Conservation (phyloP, 148 eudicot species). For the Selenicereus undatus region DNA sequence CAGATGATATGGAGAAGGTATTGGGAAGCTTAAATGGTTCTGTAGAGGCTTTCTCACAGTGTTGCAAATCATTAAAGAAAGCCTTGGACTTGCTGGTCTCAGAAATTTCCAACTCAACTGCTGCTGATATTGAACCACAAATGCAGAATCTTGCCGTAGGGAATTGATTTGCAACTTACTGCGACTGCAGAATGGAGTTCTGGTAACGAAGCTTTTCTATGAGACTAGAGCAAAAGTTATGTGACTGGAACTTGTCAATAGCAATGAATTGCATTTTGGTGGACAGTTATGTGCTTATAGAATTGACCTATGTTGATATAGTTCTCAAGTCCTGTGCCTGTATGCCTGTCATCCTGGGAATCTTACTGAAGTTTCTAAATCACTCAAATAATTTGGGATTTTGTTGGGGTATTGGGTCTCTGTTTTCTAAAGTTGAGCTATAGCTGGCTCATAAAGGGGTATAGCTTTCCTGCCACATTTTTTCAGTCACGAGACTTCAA, state of each 20-base stretch:
- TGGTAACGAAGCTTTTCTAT: neutral
- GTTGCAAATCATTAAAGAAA: conserved; percentile 40
- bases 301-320: neutral
- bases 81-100: conserved; percentile 38
- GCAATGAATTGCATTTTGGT: neutral
- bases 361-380: neutral
- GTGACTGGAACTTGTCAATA: neutral
- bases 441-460: no score
- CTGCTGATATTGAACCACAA: conserved; percentile 30
- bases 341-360: neutral
- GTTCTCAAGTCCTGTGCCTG: neutral
- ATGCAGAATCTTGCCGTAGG: conserved; percentile 47
- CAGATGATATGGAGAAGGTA: conserved; percentile 48
- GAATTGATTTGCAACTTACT: conserved; percentile 15
- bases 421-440: no score
- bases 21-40: conserved; percentile 39
- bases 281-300: neutral
- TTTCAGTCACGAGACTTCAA: no score
- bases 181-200: neutral
- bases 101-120: conserved; percentile 15
- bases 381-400: no score
- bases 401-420: no score
- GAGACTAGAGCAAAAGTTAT: neutral
- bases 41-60: conserved; percentile 41
- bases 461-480: no score